These are phyloP conservation scores for Gossypium trilobum DNA, from an alignment of 441 rosid species.

Conservation along the genomic window DNA sequence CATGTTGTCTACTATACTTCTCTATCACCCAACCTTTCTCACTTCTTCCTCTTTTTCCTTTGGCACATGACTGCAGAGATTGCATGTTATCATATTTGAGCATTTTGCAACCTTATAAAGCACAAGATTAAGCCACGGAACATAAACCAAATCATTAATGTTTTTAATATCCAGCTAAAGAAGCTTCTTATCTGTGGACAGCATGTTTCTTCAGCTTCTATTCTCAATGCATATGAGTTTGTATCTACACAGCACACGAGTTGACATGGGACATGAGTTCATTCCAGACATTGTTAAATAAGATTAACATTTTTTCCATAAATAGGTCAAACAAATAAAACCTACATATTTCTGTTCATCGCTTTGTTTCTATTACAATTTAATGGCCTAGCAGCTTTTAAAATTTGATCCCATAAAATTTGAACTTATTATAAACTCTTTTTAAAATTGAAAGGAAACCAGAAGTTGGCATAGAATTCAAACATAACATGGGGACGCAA, in stretches of 20 bases:
- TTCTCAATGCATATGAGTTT: background rate
- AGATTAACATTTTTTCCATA: too few relatives aligned
- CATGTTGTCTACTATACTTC: background rate
- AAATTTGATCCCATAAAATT: background rate
- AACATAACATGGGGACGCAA: background rate
- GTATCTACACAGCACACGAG: background rate
- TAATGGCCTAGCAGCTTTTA: background rate
- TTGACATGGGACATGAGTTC: background rate
- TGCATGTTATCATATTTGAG: background rate
- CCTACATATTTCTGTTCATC: background rate
- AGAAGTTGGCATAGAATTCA: background rate
- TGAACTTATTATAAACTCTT: background rate
- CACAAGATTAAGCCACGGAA: background rate
- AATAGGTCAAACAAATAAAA: too few relatives aligned
- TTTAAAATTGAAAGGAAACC: background rate
- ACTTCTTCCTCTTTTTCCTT: background rate
- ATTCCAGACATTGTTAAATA: background rate
- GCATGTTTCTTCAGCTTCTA: background rate
- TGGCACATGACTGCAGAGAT: background rate
- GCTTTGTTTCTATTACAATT: background rate
- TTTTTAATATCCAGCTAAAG: background rate
- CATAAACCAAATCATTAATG: background rate
- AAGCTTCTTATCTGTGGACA: background rate
- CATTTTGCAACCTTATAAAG: background rate
- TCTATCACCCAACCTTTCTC: background rate